Base-by-base conservation (phyloP, 139 green algal genomes). In the Deuterostichococcus epilithicus region DNA sequence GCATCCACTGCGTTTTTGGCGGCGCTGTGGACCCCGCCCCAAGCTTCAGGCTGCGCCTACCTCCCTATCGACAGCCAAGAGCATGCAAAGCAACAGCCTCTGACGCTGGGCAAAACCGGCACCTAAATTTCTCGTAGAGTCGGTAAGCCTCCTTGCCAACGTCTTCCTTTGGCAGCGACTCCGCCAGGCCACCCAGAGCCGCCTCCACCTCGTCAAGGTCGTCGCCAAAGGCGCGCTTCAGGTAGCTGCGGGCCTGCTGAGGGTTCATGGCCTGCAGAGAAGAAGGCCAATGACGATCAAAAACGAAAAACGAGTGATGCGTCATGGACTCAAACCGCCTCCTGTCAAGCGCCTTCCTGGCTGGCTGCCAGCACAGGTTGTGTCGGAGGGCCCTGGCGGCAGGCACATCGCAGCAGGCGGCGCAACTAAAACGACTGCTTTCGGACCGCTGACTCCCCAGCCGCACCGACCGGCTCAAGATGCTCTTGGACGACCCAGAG, bases 121-220 rank as follows among this genome's bases (percentile, higher is more conserved):
- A 74, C 28, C 83, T 47, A 71, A 88, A 88, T 15, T 74, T 52
- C 72, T 84, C 77, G 58, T 87, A 87, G 69, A 87, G 75, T 3
- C 74, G 8, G 68, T 87, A 87, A 8, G 68, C 74, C 32, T 72
- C 65, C 20, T 77, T 52, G 0, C 76, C 83, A 26, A 86, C 36
- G 4, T 84, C 39, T 25, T 75, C 76, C 15, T 73, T 8, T 26
- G 71, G 67, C n/a, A 76, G 73, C 3, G 72, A 72, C 4, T 58
- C 66, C 0, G 80, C 80, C 38, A 86, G 72, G 26, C 22, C 69
- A 34, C 84, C 32, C 60, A 88, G 67, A 0, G 77, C 81, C 28
- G n/a, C 69, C 76, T 88, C 76, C 13, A 67, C 68, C 26, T 77
- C 78, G 13, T 65, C 36, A 36, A 86, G 72, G 2, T 63, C 70